Percentiles rank a stretch among this genome's conserved stretches.
These are phyloP conservation scores for Pleurotus sapidus DNA, from an alignment of 768 basidiomycete genomes.

Conservation along the genomic window DNA sequence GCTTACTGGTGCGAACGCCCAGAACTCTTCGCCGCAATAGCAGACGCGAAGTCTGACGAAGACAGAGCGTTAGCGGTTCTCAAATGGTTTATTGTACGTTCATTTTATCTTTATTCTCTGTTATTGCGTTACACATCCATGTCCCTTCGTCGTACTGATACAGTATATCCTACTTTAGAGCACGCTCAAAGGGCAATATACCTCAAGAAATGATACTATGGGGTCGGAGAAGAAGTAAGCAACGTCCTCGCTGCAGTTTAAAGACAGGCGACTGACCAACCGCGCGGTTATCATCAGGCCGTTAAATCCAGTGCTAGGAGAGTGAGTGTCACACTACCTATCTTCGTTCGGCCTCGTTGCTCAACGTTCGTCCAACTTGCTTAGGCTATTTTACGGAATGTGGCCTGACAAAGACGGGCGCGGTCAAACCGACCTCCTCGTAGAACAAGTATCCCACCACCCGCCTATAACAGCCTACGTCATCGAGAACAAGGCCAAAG, in stretches of 20 bases:
- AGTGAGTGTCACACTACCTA: conserved; percentile 44
- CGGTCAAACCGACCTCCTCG: conserved; percentile 79
- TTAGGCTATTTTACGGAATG: conserved; percentile 79
- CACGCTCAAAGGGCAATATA: conserved; percentile 95
- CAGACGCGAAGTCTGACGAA: conserved; percentile 70
- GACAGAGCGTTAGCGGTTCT: conserved; percentile 79
- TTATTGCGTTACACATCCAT: no score
- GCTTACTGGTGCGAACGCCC: conserved; percentile 98
- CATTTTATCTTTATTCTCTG: no score
- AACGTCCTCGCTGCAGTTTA: not conserved
- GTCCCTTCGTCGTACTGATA: no score
- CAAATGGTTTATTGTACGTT: conserved; percentile 88
- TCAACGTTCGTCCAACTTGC: not conserved
- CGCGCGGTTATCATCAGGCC: conserved; percentile 47
- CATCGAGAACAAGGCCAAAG: conserved; percentile 75
- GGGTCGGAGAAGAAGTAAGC: conserved; percentile 96
- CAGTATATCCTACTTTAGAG: conserved; percentile 38
- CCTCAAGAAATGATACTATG: conserved; percentile 90
- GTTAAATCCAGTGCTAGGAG: conserved; percentile 93
- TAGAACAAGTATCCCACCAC: conserved; percentile 97
- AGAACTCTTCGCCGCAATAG: conserved; percentile 83
- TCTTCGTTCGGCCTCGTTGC: no score
- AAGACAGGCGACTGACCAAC: not conserved
- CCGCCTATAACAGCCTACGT: conserved; percentile 85
- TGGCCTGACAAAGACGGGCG: conserved; percentile 79